Evolutionary conservation across 805 yeast genomes (phyloP), one percentile per base, ranked within the genome.

Genomic region (Starmerella vitae): DNA sequence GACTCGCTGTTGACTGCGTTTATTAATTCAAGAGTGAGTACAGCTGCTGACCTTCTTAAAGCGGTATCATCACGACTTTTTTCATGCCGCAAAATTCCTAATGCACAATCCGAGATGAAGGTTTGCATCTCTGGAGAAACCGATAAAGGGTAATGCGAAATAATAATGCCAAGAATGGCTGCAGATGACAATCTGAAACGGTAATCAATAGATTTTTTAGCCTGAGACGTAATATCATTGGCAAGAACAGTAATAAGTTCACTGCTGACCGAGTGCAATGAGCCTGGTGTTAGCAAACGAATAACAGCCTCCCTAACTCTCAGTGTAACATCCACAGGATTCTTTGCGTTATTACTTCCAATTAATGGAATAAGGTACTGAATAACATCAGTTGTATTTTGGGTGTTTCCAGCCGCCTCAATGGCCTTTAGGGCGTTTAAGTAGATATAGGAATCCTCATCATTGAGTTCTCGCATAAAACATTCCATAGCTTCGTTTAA

Each of bases 371-470:
- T 19, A 12, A 45, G 35, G 3, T 21, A 28, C 6, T 30, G 37
- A 7, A 45, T 20, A 5, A 45, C 43, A 9, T 30, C 33, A 1
- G 33, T 27, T 2, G 43, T 27, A n/a, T 25, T 18, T 17, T 35
- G 17, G 2, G 28, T 18, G 7, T 24, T 33, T 3, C 40, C 43
- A 2, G 46, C 38, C 13, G 70, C 64, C 32, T 74, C 77, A 20
- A 91, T 58, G 0, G 91, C 86, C 51, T 80, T 83, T 45, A 91
- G 81, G 1, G 78, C 79, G 52, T 83, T 88, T 39, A 91, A 56
- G 54, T 83, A 91, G 13, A 91, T 72, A 56, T 76, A 88, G 0
- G 98, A 94, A 43, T 88, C 98, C 0, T 73, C 66, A 48, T 84
- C 93, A 34, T 69, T 68, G 31, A 91, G 58, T 47, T 78, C 82